phyloP scores from a whole-genome alignment of 768 basidiomycete species.

The Dioszegia hungarica region DNA sequence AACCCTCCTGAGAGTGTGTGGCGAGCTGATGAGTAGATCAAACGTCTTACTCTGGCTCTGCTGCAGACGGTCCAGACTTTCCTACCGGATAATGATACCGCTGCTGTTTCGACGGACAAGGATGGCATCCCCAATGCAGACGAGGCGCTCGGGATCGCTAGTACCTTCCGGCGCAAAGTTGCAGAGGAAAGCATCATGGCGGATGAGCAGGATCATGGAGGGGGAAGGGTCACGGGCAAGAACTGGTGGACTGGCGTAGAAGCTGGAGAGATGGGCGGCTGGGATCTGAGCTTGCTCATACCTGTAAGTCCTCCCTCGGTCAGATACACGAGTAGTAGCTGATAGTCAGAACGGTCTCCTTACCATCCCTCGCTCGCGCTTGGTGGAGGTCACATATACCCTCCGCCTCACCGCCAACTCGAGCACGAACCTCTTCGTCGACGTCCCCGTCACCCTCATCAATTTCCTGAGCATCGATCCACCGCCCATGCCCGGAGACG shows the following conservation, averaged over 20 bases:
- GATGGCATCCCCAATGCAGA: conserved; percentile 13
- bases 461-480: conserved; percentile 84
- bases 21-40: conserved; percentile 52
- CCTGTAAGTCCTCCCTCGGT: conserved; percentile 61
- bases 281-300: conserved; percentile 65
- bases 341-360: conserved; percentile 30
- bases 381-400: conserved; percentile 72
- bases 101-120: conserved; percentile 23
- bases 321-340: background rate
- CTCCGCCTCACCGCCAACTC: conserved; percentile 63
- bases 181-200: conserved; percentile 62
- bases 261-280: conserved; percentile 59
- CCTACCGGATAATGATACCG: conserved; percentile 55
- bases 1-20: background rate
- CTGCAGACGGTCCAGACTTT: conserved; percentile 65
- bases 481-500: conserved; percentile 54
- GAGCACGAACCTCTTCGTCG: conserved; percentile 58
- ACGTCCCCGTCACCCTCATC: conserved; percentile 69
- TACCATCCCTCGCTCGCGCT: conserved; percentile 61
- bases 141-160: conserved; percentile 14
- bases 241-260: conserved; percentile 87
- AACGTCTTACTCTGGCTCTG: conserved; percentile 61
- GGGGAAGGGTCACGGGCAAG: conserved; percentile 59
- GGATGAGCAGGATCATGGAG: conserved; percentile 56
- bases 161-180: conserved; percentile 61